Conservation (phyloP, 352 stramenopile genomes). For the Thalassiosira ordinaria region DNA sequence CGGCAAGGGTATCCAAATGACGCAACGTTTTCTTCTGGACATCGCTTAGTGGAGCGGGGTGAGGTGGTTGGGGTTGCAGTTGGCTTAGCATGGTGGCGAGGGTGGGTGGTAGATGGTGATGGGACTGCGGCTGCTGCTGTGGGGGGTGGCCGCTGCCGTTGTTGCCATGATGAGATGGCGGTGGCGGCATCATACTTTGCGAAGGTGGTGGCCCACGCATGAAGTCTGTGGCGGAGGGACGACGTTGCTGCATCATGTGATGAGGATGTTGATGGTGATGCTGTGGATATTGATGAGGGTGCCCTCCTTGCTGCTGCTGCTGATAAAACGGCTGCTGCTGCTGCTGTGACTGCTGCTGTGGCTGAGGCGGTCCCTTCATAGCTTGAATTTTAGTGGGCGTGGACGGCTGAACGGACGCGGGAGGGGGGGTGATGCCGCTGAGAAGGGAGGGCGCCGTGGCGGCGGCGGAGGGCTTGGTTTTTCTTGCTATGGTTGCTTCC, state of each 20-base stretch:
- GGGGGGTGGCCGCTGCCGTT: too few relatives aligned
- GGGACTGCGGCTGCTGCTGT: too few relatives aligned
- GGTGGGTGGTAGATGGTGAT: neutral
- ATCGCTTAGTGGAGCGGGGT: slow-evolving; percentile 13
- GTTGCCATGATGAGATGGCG: too few relatives aligned
- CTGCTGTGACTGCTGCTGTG: neutral
- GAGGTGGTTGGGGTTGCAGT: neutral
- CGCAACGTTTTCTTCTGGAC: slow-evolving; percentile 21
- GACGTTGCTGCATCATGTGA: neutral
- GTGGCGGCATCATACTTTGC: too few relatives aligned
- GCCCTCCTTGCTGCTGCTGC: neutral
- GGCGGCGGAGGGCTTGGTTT: slow-evolving; percentile 2
- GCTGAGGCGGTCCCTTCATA: neutral
- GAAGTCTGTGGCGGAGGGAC: neutral
- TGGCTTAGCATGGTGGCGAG: neutral
- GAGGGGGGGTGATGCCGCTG: slow-evolving; percentile 5
- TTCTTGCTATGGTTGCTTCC: slow-evolving; percentile 16
- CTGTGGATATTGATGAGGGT: neutral
- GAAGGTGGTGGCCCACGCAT: too few relatives aligned
- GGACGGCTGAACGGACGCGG: neutral
- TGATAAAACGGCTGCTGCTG: neutral
- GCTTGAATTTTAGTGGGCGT: neutral
- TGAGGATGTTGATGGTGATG: slow-evolving; percentile 1
- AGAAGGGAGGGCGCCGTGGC: slow-evolving; percentile 11
- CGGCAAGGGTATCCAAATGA: slow-evolving; percentile 19